Conservation (phyloP, 768 basidiomycete species). For the Russula sp. region DNA sequence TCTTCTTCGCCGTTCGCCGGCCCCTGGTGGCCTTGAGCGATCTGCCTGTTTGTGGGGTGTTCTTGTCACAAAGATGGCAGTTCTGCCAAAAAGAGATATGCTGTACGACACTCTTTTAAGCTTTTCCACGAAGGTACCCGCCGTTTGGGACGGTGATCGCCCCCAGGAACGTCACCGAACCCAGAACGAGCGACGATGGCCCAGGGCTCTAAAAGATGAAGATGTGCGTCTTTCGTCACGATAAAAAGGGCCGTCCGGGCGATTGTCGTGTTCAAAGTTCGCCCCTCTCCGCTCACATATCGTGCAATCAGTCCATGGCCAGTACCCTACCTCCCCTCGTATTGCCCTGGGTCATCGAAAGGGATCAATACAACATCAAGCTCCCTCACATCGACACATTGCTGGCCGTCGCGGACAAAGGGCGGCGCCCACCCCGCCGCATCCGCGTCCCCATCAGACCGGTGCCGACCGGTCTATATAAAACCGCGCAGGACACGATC, state of each 20-base stretch:
- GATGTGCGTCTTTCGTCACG: neutral
- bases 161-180: neutral
- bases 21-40: neutral
- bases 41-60: neutral
- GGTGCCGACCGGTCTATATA: slow-evolving; percentile 13
- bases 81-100: neutral
- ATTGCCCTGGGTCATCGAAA: slow-evolving; percentile 12
- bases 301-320: neutral
- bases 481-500: slow-evolving; percentile 15
- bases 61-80: neutral
- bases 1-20: neutral
- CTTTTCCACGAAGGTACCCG: too few species aligned
- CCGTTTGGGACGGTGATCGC: slow-evolving; percentile 1
- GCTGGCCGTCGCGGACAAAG: slow-evolving; percentile 13
- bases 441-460: slow-evolving; percentile 6
- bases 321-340: slow-evolving; percentile 2
- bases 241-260: neutral
- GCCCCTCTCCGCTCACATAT: neutral
- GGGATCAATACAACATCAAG: slow-evolving; percentile 3
- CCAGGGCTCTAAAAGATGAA: too few species aligned
- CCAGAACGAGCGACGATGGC: neutral
- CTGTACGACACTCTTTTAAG: too few species aligned
- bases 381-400: slow-evolving; percentile 12
- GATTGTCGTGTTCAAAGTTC: neutral
- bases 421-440: slow-evolving; percentile 6